phyloP scores from a whole-genome alignment of 2,329 filamentous ascomycete species.

The Triangularia setosa region DNA sequence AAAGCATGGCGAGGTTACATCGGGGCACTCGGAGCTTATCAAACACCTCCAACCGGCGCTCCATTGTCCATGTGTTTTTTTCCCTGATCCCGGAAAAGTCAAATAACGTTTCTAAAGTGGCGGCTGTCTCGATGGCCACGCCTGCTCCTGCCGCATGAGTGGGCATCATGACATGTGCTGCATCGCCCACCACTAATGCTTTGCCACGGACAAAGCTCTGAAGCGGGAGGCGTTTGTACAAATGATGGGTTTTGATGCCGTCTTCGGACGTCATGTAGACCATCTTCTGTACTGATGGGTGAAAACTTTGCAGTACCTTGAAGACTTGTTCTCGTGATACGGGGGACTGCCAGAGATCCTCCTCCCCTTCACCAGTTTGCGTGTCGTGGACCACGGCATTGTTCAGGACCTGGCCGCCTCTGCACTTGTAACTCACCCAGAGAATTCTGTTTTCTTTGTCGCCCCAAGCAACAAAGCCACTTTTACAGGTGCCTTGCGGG shows the following conservation, averaged over 20 bases:
- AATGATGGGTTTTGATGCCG: conserved; percentile 22
- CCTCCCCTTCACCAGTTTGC: conserved; percentile 10
- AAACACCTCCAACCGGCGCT: conserved; percentile 9
- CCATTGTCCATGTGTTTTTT: not conserved
- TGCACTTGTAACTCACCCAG: conserved; percentile 20
- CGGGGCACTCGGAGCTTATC: conserved; percentile 18
- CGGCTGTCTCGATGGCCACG: conserved; percentile 18
- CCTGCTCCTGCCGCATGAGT: conserved; percentile 19
- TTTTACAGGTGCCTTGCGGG: not conserved
- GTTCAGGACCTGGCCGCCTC: conserved; percentile 21
- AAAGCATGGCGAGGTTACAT: conserved; percentile 22
- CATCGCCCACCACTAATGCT: conserved; percentile 19
- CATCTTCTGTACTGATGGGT: conserved; percentile 4
- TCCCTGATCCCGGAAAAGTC: conserved; percentile 1
- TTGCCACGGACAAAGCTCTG: conserved; percentile 16
- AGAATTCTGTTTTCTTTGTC: conserved; percentile 11
- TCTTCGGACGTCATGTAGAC: conserved; percentile 17
- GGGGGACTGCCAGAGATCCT: conserved; percentile 14
- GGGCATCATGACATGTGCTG: conserved; percentile 22
- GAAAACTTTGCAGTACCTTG: conserved; percentile 6
- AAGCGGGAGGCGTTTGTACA: conserved; percentile 14
- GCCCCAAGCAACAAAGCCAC: conserved; percentile 11
- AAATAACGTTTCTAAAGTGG: conserved; percentile 19
- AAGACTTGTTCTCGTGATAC: conserved; percentile 13
- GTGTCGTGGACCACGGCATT: conserved; percentile 21